Evolutionary conservation across 2,329 filamentous ascomycete species (phyloP).

Genomic region (Xylaria sp.): DNA sequence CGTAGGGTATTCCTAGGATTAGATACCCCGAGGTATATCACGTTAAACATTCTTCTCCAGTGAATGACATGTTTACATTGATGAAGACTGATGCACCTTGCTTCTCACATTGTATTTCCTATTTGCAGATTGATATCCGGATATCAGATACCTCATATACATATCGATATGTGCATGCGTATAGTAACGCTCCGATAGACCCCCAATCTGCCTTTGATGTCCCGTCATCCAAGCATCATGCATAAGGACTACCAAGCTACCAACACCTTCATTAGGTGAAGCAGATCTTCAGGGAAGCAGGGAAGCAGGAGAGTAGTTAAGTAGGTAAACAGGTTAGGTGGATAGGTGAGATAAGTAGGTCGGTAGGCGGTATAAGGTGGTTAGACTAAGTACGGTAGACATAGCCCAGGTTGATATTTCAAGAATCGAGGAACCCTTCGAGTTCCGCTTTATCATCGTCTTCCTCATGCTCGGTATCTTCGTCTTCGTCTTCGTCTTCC

Average conservation of each 20-base stretch:
- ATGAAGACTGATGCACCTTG: neutral
- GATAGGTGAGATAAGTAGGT: conserved; percentile 3
- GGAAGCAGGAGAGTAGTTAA: neutral
- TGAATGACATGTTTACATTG: no score
- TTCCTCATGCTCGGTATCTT: conserved; percentile 54
- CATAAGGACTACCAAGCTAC: neutral
- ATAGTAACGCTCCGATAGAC: neutral
- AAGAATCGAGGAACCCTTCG: conserved; percentile 53
- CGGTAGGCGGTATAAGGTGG: neutral
- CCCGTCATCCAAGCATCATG: neutral
- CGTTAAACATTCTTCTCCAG: neutral
- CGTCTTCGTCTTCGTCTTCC: conserved; percentile 47
- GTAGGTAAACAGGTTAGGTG: neutral
- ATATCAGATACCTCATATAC: neutral
- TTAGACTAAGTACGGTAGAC: neutral
- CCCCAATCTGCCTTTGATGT: neutral
- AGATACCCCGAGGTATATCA: neutral
- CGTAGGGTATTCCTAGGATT: no score
- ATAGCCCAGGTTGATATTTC: conserved; percentile 22
- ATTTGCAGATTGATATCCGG: neutral
- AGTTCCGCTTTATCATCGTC: conserved; percentile 58
- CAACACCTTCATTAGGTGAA: neutral
- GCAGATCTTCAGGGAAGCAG: neutral
- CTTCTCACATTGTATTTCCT: neutral
- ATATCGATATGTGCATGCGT: neutral